Base-by-base conservation (phyloP, 2,329 filamentous ascomycete genomes). In the Aspergillus jensenii region DNA sequence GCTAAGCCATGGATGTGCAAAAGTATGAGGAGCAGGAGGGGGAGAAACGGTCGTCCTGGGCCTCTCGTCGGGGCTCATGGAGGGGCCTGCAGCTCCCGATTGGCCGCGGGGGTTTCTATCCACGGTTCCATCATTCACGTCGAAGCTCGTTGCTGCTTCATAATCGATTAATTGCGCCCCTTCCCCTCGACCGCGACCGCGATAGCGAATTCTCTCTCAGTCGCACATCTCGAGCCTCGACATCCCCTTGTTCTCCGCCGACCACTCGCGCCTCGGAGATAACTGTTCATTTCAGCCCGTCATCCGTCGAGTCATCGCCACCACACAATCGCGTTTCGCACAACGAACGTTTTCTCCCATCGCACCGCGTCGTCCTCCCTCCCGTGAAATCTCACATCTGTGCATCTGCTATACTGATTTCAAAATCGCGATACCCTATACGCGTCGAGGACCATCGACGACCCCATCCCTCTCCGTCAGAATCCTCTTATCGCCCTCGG, bases 31-130 rank as follows among this genome's bases (percentile, higher is more conserved):
- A 46, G 45, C 23, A 43, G 17, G 37, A 37, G 40, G 25, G 41
- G 19, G 19, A 35, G 31, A 40, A 50, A 54, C 47, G 41, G 39
- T 27, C 21, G 35, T 52, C 59, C 60, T 61, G 40, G 58, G 55
- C 72, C 70, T 74, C 67, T 74, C 70, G 52, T 69, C 66, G 44
- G 65, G 60, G 67, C 59, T 64, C 71, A 73, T 75, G 73, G 73
- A 74, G 72, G 72, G 70, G 69, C 65, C 60, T 61, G 59, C 60
- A 52, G 27, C 31, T 57, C 63, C 55, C 69, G 67, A 77, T 77
- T 77, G 74, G 75, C 40, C 31, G 12, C 19, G 37, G 23, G 44
- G 15, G 14, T 45, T 51, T 44, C 59, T 62, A 67, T 66, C 66
- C 62, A 65, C 60, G 64, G 61, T 39, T 60, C 54, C n/a, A 44